Evolutionary conservation across 257 asterid genomes (phyloP).

Genomic region (Salvia miltiorrhiza): DNA sequence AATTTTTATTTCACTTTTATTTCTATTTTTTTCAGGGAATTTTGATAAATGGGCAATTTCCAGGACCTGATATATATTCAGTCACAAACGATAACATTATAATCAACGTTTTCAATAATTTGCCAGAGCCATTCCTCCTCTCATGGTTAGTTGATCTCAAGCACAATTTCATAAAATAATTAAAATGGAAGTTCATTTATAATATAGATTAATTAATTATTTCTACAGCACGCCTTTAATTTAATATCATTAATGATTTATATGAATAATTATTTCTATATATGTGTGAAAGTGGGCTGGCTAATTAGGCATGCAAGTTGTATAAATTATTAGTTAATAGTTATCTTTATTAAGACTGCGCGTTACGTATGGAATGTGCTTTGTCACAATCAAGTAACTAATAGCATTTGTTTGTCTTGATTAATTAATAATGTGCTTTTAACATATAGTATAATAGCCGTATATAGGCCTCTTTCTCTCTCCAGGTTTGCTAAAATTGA

Average conservation of each 20-base stretch:
- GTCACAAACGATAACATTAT: constrained; percentile 70
- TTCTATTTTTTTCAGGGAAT: constrained; percentile 45
- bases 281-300: neutral
- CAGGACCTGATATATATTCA: constrained; percentile 62
- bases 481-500: neutral
- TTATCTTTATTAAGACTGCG: neutral
- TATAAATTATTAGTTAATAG: neutral
- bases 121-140: constrained; percentile 77
- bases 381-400: neutral
- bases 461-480: no score
- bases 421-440: neutral
- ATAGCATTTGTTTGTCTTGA: neutral
- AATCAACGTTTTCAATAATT: constrained; percentile 59
- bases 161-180: neutral
- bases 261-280: neutral
- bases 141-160: constrained; percentile 46
- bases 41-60: constrained; percentile 73
- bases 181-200: neutral
- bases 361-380: constrained; percentile 1
- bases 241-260: neutral
- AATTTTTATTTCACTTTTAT: no score
- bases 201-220: neutral
- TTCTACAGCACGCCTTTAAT: neutral
- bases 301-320: neutral
- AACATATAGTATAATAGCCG: no score